Evolutionary conservation across 2,329 filamentous ascomycete species (phyloP).

Genomic region (Cucurbitaria berberidis): DNA sequence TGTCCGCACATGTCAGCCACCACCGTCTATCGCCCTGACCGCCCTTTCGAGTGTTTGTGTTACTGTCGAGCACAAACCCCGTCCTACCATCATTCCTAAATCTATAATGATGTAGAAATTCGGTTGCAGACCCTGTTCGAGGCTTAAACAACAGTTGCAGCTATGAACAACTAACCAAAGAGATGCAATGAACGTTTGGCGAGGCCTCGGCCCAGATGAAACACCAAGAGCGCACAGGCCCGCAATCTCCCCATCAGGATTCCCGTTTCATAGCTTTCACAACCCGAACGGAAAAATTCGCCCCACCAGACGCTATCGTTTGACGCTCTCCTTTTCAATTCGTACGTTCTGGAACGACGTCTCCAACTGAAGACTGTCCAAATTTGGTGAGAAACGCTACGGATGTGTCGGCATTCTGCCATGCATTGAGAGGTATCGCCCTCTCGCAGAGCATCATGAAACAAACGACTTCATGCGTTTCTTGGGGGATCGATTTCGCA

Average conservation of each 20-base stretch:
- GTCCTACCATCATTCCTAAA: neutral
- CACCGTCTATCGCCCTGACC: neutral
- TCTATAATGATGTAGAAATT: neutral
- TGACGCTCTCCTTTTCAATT: conserved; percentile 8
- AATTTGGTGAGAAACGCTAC: neutral
- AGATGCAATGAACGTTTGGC: neutral
- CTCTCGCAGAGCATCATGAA: neutral
- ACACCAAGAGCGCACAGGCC: conserved; percentile 14
- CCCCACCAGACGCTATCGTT: conserved; percentile 16
- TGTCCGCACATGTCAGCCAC: neutral
- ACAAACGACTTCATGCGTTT: neutral
- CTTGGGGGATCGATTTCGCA: conserved; percentile 1
- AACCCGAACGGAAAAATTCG: conserved; percentile 18
- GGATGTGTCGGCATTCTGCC: neutral
- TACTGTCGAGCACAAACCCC: neutral
- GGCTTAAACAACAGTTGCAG: neutral
- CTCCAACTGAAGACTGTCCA: neutral
- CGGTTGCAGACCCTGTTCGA: neutral
- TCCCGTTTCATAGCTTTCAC: conserved; percentile 23
- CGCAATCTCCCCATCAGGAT: conserved; percentile 22
- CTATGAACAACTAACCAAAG: neutral
- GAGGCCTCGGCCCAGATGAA: conserved; percentile 13
- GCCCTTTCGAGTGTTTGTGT: neutral
- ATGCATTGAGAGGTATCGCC: neutral
- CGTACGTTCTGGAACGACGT: conserved; percentile 15